Evolutionary conservation across 202 grass and related monocot genomes (phyloP).

Genomic region (Schoenoplectus tabernaemontani): DNA sequence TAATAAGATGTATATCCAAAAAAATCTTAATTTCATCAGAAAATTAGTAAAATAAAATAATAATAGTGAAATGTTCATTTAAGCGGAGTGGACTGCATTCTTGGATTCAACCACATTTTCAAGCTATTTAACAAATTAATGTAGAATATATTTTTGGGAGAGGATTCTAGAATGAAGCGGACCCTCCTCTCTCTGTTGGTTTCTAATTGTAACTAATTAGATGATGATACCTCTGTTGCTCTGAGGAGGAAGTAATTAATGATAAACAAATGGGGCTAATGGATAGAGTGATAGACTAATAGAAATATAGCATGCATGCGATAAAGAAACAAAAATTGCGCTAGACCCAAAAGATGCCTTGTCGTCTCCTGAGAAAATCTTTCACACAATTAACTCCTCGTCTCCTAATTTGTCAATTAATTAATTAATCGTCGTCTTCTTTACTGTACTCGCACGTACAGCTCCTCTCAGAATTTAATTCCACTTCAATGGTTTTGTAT

Average conservation of each 20-base stretch:
- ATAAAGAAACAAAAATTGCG: constrained; percentile 5
- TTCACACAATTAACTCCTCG: constrained; percentile 6
- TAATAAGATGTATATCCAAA: too few relatives aligned
- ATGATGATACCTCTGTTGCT: background rate
- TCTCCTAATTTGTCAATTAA: too few relatives aligned
- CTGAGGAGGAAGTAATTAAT: background rate
- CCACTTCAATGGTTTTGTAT: too few relatives aligned
- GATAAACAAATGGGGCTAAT: constrained; percentile 20
- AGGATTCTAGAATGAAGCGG: background rate
- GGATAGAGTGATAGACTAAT: background rate
- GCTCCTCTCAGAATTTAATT: too few relatives aligned
- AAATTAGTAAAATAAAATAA: too few relatives aligned
- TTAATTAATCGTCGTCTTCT: constrained; percentile 13
- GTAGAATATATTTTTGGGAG: background rate
- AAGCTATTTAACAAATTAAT: constrained; percentile 10
- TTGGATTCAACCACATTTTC: background rate
- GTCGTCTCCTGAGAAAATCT: constrained; percentile 23
- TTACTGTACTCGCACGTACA: background rate
- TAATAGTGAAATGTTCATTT: background rate
- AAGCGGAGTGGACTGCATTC: background rate
- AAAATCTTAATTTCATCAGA: too few relatives aligned
- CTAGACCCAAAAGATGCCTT: constrained; percentile 42
- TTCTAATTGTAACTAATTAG: constrained; percentile 3
- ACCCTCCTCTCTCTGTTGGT: background rate
- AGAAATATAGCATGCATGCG: background rate